Percentiles rank a stretch among this genome's conserved stretches.
Conservation (phyloP, 768 basidiomycete species). For the Trametes maxima region DNA sequence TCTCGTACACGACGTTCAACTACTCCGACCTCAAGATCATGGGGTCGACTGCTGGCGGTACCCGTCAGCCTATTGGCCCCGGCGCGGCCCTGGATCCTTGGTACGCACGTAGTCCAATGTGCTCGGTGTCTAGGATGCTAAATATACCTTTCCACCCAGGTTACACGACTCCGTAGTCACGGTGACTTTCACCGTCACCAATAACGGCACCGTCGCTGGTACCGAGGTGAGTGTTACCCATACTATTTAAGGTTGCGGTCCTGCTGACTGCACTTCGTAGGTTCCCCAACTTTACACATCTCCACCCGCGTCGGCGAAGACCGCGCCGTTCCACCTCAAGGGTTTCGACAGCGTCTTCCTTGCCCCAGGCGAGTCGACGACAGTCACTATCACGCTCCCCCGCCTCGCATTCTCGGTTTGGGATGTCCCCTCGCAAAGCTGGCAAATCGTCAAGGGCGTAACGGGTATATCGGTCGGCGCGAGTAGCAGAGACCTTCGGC, state of each 20-base stretch:
- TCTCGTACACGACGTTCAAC: constrained; percentile 81
- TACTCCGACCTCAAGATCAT: constrained; percentile 61
- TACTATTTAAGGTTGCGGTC: too few relatives aligned
- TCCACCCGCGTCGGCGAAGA: constrained; percentile 42
- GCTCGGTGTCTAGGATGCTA: neutral
- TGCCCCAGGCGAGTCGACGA: constrained; percentile 45
- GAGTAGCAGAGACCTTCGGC: constrained; percentile 43
- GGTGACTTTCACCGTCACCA: constrained; percentile 39
- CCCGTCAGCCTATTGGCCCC: constrained; percentile 16
- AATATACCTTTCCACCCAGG: constrained; percentile 12
- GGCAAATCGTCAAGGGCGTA: constrained; percentile 53
- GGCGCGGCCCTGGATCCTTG: constrained; percentile 25
- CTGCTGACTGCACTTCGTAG: constrained; percentile 38
- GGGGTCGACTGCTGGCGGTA: constrained; percentile 33
- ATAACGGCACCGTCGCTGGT: constrained; percentile 39
- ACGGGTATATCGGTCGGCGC: constrained; percentile 37
- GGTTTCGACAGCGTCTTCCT: constrained; percentile 42
- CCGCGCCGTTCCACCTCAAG: constrained; percentile 39
- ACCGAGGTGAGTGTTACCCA: constrained; percentile 27
- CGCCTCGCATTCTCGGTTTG: constrained; percentile 57
- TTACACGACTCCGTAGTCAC: constrained; percentile 35
- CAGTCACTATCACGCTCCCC: constrained; percentile 49
- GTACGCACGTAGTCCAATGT: constrained; percentile 28
- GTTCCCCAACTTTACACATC: constrained; percentile 75
- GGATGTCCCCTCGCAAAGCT: constrained; percentile 56